phyloP scores from a whole-genome alignment of 1,284 basidiomycete species.

The Trametes polyzona region DNA sequence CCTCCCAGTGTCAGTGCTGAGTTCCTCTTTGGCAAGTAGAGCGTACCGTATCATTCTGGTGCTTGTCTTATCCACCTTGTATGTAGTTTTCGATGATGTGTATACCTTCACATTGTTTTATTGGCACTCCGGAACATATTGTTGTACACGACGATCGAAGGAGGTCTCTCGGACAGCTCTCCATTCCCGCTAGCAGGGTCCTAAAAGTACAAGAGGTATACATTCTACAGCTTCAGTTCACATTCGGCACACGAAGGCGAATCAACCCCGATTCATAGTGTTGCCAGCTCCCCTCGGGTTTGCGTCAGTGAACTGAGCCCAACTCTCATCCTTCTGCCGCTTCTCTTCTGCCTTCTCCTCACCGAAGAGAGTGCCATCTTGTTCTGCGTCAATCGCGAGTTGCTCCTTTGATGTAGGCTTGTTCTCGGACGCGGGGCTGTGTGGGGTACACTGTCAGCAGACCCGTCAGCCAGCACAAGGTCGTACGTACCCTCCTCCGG shows the following conservation, averaged over 20 bases:
- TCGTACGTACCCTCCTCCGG: slow-evolving; percentile 78
- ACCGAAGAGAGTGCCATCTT: slow-evolving; percentile 78
- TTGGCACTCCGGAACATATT: slow-evolving; percentile 11
- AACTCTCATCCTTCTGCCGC: slow-evolving; percentile 82
- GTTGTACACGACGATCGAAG: slow-evolving; percentile 10
- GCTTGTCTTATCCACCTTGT: slow-evolving; percentile 18
- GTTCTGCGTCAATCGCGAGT: slow-evolving; percentile 77
- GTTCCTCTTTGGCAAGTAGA: slow-evolving; percentile 11
- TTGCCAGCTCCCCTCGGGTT: slow-evolving; percentile 89
- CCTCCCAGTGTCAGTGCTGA: slow-evolving; percentile 77
- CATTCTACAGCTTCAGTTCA: slow-evolving; percentile 23
- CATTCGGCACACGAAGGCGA: background rate
- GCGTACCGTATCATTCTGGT: slow-evolving; percentile 13
- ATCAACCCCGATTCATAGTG: slow-evolving; percentile 90
- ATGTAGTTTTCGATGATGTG: slow-evolving; percentile 21
- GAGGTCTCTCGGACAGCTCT: background rate
- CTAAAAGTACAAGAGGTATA: slow-evolving; percentile 21
- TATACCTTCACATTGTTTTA: slow-evolving; percentile 24
- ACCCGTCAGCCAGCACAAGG: background rate
- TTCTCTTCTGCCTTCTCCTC: slow-evolving; percentile 79
- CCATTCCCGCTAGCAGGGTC: background rate
- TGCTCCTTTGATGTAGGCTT: slow-evolving; percentile 78
- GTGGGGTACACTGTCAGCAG: slow-evolving; percentile 14
- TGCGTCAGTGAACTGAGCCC: slow-evolving; percentile 83
- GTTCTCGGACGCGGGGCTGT: slow-evolving; percentile 71